Evolutionary conservation across 352 stramenopile genomes (phyloP), one percentile per base, ranked within the genome.

Genomic region (Globisporangium okanoganense): DNA sequence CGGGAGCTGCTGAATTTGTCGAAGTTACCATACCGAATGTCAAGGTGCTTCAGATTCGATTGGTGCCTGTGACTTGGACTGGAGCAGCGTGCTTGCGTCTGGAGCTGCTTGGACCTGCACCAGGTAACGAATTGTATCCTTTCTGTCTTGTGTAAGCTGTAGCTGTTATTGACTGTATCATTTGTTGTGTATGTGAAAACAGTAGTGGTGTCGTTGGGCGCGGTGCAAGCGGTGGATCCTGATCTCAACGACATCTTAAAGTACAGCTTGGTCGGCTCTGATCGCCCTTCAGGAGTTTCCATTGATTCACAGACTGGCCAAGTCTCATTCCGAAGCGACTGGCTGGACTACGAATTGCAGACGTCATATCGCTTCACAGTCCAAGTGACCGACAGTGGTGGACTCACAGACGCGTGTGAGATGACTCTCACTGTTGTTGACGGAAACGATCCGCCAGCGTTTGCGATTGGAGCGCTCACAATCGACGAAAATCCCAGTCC

Each of bases 21-120:
- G 51, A 22, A 14, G 44, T 62, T 9, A 62, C 45, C 10, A 22
- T 56, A 7, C 44, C 56, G 8, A 84, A 80, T 31, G 9, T 80
- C 3, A 61, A 72, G 20, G 71, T 72, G 12, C 65, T 53, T 5
- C 55, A 84, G 27, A 18, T 88, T 10, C 66, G 74, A 13, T 62
- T 88, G 47, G 67, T 82, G n/a, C 76, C 78, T 0, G 54, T 66
- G 0, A 50, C n/a, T 9, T 88, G 75, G 73, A 41, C 35, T 2
- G 76, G 73, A 9, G 62, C 51, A 6, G 27, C 62, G 3, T 88
- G 78, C 57, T 25, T 88, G 22, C 69, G 52, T 1, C 36, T 88
- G n/a, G 78, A 88, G 45, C 16, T 84, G 0, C 79, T 69, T 20
- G 72, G 78, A 9, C 72, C 67, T n/a, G 68, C 70, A 33, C 56